These are phyloP conservation scores for Verticillium nonalfalfae DNA, from an alignment of 2,329 filamentous ascomycete genomes.

Conservation along the genomic window DNA sequence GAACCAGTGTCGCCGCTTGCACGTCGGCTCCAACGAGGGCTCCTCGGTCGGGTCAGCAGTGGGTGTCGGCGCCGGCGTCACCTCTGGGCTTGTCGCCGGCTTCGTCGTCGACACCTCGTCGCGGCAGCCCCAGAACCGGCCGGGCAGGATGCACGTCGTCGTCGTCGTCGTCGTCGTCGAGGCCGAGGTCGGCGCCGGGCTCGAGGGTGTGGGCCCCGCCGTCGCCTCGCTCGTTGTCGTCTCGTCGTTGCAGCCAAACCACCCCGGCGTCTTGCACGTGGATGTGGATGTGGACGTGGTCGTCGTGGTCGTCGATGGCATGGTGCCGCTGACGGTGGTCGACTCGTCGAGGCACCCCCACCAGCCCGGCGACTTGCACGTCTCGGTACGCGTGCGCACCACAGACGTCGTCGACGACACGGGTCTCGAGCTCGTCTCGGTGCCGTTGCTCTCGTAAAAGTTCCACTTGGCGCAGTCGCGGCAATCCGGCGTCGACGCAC, in stretches of 20 bases:
- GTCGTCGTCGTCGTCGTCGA: slow-evolving; percentile 26
- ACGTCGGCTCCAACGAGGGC: slow-evolving; percentile 21
- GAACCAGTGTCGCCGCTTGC: slow-evolving; percentile 31
- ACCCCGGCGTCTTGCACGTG: slow-evolving; percentile 56
- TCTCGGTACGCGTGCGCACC: slow-evolving; percentile 67
- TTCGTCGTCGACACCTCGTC: slow-evolving; percentile 26
- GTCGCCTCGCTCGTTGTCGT: slow-evolving; percentile 24
- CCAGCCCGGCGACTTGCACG: slow-evolving; percentile 89
- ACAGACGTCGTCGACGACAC: slow-evolving; percentile 47
- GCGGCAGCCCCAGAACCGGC: slow-evolving; percentile 50
- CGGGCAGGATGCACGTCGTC: slow-evolving; percentile 43
- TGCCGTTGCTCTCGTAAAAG: slow-evolving; percentile 88
- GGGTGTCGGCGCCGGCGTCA: slow-evolving; percentile 23
- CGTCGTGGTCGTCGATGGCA: slow-evolving; percentile 37
- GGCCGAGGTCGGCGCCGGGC: slow-evolving; percentile 11
- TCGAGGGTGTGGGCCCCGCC: slow-evolving; percentile 16
- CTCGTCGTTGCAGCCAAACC: slow-evolving; percentile 60
- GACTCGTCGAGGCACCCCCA: slow-evolving; percentile 72
- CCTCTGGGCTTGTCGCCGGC: slow-evolving; percentile 15
- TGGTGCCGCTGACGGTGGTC: slow-evolving; percentile 30
- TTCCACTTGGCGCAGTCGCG: slow-evolving; percentile 92
- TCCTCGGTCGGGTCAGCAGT: slow-evolving; percentile 16
- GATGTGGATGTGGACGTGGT: slow-evolving; percentile 42
- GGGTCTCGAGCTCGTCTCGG: slow-evolving; percentile 63
- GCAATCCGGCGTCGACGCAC: slow-evolving; percentile 70